Conservation (phyloP, 331 rosid species). For the Spiraea crenata region DNA sequence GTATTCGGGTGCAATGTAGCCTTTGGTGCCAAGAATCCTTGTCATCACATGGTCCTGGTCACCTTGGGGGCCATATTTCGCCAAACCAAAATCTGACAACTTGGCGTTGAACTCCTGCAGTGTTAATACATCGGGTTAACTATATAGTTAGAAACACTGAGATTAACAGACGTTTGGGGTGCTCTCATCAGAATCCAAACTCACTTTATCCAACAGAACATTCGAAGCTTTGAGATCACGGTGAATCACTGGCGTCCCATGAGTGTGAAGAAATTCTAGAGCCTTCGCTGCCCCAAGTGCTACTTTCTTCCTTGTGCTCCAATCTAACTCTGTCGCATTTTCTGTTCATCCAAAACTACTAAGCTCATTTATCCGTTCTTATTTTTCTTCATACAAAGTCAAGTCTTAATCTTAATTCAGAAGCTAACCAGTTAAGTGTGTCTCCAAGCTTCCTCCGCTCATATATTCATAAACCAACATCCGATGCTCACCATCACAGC, state of each 20-base stretch:
- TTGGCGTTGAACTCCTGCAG: slow-evolving; percentile 38
- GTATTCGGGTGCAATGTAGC: slow-evolving; percentile 47
- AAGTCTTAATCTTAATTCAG: no score
- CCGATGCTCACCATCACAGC: slow-evolving; percentile 35
- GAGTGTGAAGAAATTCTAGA: slow-evolving; percentile 37
- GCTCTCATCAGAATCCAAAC: background rate
- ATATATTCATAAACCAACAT: slow-evolving; percentile 47
- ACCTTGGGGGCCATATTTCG: slow-evolving; percentile 43
- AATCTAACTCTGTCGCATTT: slow-evolving; percentile 20
- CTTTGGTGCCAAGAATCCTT: slow-evolving; percentile 44
- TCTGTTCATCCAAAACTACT: slow-evolving; percentile 11
- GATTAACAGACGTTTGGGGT: background rate
- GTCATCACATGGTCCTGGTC: slow-evolving; percentile 31
- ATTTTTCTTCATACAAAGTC: no score
- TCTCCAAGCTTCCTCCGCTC: slow-evolving; percentile 42
- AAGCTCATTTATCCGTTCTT: no score
- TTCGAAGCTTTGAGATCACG: slow-evolving; percentile 43
- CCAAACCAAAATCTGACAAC: slow-evolving; percentile 50
- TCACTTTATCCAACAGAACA: slow-evolving; percentile 44
- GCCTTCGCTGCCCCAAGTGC: slow-evolving; percentile 41
- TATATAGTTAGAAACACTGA: background rate
- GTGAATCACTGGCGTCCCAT: slow-evolving; percentile 36
- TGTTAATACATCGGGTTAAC: slow-evolving; percentile 7
- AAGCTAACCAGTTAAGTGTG: slow-evolving; percentile 6
- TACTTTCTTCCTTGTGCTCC: slow-evolving; percentile 40